Conservation (phyloP, 2,329 filamentous ascomycete genomes). For the Drechslerella coelobrocha region DNA sequence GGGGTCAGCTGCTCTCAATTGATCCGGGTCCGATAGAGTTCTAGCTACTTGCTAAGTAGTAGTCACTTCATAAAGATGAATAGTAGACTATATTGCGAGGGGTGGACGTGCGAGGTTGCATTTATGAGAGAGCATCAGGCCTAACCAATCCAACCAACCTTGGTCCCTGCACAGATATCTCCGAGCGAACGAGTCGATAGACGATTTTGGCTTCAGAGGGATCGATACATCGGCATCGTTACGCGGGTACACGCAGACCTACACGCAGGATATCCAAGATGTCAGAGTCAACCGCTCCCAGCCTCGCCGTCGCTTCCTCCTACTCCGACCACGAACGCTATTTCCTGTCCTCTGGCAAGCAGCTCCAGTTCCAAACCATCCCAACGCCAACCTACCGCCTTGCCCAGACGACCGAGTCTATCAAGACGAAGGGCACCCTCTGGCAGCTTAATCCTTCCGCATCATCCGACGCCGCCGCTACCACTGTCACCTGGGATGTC, state of each 20-base stretch:
- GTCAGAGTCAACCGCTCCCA: constrained; percentile 9
- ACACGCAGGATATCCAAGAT: constrained; percentile 6
- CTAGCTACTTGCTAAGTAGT: too few species aligned
- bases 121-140: too few species aligned
- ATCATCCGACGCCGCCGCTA: constrained; percentile 18
- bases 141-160: too few species aligned
- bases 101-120: too few species aligned
- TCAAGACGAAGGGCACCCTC: constrained; percentile 46
- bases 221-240: too few species aligned
- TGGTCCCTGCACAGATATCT: too few species aligned
- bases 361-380: constrained; percentile 31
- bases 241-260: too few species aligned
- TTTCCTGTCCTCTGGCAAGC: constrained; percentile 38
- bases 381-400: constrained; percentile 42
- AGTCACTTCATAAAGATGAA: too few species aligned
- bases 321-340: constrained; percentile 46
- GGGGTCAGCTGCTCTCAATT: background rate
- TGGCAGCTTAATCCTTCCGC: constrained; percentile 49
- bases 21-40: background rate
- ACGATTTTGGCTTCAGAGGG: too few species aligned
- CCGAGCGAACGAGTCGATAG: too few species aligned
- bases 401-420: constrained; percentile 35
- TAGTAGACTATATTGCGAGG: too few species aligned
- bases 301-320: constrained; percentile 8
- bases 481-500: constrained; percentile 38